phyloP scores from a whole-genome alignment of 2,329 filamentous ascomycete genomes.

The Pseudogymnoascus sp. region DNA sequence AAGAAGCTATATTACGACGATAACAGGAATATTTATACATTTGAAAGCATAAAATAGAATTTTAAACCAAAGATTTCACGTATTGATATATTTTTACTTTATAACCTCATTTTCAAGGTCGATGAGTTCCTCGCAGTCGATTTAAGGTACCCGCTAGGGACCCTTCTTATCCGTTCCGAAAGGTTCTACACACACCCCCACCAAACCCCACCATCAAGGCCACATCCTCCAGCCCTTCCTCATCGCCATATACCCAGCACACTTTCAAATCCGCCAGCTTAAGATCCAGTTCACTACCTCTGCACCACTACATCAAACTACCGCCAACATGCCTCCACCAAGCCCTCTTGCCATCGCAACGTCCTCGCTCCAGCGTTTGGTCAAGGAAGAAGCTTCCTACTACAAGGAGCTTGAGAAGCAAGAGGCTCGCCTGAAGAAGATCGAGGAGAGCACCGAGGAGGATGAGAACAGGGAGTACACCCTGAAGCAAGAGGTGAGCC shows the following conservation, averaged over 20 bases:
- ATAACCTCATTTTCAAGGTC: not conserved
- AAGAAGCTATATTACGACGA: not conserved
- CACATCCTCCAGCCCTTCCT: not conserved
- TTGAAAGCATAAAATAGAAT: not conserved
- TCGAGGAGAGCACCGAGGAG: conserved; percentile 43
- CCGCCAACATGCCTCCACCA: conserved; percentile 63
- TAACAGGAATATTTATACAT: no score
- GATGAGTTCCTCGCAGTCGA: not conserved
- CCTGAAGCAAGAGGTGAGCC: conserved; percentile 76
- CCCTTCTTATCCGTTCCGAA: conserved; percentile 6
- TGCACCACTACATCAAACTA: not conserved
- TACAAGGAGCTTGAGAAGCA: conserved; percentile 78
- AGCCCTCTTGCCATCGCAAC: conserved; percentile 73
- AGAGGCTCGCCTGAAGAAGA: conserved; percentile 59
- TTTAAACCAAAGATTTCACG: not conserved
- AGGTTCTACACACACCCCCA: not conserved
- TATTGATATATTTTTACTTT: not conserved
- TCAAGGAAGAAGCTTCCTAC: conserved; percentile 89
- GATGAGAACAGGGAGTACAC: conserved; percentile 73
- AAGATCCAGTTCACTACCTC: not conserved
- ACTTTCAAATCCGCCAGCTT: not conserved
- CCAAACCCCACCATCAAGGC: not conserved
- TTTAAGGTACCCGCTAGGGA: not conserved
- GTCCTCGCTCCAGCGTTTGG: conserved; percentile 69
- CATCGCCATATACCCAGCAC: not conserved